phyloP scores from a whole-genome alignment of 192 early-diverging fungal genomes.

The Umbelopsis ramanniana region DNA sequence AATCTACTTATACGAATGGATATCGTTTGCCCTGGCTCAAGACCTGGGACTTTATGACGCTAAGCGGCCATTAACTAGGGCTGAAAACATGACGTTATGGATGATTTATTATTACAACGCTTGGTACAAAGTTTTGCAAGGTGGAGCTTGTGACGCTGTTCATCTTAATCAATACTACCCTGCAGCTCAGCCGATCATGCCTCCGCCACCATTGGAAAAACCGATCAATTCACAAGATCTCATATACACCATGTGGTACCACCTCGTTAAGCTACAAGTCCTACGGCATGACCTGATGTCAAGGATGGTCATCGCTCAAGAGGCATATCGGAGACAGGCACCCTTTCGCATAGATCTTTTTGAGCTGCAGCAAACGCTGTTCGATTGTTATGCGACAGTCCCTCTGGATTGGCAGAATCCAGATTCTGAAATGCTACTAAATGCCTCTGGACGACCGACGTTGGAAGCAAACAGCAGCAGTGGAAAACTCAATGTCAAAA shows the following conservation, averaged over 20 bases:
- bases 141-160: constrained; percentile 9
- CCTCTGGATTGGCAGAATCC: constrained; percentile 24
- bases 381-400: constrained; percentile 14
- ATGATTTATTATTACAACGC: constrained; percentile 26
- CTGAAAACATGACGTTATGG: constrained; percentile 18
- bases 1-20: constrained; percentile 28
- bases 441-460: not conserved
- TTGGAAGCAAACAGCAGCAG: not conserved
- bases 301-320: not conserved
- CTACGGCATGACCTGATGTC: constrained; percentile 19
- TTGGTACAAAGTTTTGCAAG: constrained; percentile 21
- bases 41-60: constrained; percentile 17
- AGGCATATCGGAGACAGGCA: constrained; percentile 3
- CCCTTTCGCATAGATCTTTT: constrained; percentile 8
- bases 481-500: not conserved
- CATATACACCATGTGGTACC: constrained; percentile 19
- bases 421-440: not conserved
- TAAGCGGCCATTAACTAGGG: not conserved
- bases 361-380: not conserved
- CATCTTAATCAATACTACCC: constrained; percentile 24
- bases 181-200: not conserved
- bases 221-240: not conserved
- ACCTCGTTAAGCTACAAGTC: constrained; percentile 25
- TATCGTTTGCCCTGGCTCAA: constrained; percentile 21
- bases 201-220: constrained; percentile 15